Conservation (phyloP, 192 early-diverging fungal species). For the Coemansia sp. region DNA sequence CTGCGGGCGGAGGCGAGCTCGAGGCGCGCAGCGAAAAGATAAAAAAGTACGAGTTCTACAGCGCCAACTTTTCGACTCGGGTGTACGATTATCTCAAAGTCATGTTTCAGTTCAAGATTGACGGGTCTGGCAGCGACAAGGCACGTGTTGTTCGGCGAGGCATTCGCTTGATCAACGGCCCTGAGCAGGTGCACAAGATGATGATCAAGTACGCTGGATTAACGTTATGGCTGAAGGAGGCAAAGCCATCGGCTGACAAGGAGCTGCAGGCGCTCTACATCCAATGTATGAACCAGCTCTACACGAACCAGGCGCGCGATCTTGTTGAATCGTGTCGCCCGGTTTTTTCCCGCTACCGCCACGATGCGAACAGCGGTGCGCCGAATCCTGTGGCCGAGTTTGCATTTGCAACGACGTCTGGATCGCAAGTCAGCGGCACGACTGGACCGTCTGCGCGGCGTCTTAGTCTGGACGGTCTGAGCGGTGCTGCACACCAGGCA, state of each 20-base stretch:
- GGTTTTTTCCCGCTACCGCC: conserved; percentile 35
- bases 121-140: conserved; percentile 57
- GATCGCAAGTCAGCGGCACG: conserved; percentile 4
- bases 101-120: conserved; percentile 66
- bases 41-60: conserved; percentile 65
- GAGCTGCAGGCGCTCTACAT: conserved; percentile 72
- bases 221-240: conserved; percentile 71
- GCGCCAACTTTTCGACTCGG: conserved; percentile 63
- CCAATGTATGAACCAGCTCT: conserved; percentile 57
- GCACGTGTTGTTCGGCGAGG: conserved; percentile 25
- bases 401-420: conserved; percentile 33
- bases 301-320: conserved; percentile 55
- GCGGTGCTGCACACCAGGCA: conserved; percentile 41
- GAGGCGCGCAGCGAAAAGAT: conserved; percentile 63
- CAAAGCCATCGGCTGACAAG: conserved; percentile 67
- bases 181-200: conserved; percentile 63
- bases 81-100: conserved; percentile 65
- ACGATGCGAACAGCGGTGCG: conserved; percentile 25
- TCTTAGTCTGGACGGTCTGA: conserved; percentile 43
- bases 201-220: conserved; percentile 67
- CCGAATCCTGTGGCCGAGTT: conserved; percentile 30
- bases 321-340: conserved; percentile 58
- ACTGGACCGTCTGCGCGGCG: conserved; percentile 24
- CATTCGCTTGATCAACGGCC: conserved; percentile 51
- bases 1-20: conserved; percentile 54